These are phyloP conservation scores for Spathaspora girioi DNA, from an alignment of 805 yeast genomes.

Conservation along the genomic window DNA sequence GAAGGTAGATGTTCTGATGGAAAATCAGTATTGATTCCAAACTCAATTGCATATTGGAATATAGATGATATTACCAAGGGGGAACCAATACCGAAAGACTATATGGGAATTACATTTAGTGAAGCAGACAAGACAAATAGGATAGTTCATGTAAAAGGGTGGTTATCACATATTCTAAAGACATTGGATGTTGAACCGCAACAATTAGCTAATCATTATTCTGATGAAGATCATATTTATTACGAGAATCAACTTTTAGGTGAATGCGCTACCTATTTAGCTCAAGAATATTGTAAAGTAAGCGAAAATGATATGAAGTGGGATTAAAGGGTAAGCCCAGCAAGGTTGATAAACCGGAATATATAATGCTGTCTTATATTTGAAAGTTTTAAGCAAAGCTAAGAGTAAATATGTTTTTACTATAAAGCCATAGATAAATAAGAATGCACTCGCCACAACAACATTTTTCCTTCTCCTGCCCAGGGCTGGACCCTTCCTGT, in stretches of 20 bases:
- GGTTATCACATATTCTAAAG: constrained; percentile 10
- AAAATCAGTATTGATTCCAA: constrained; percentile 26
- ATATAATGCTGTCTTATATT: no score
- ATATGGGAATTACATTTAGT: constrained; percentile 21
- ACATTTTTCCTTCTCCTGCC: no score
- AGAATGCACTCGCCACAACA: no score
- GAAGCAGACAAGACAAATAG: constrained; percentile 25
- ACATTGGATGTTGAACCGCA: constrained; percentile 1
- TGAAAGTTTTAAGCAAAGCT: no score
- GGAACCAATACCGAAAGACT: constrained; percentile 12
- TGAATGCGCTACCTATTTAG: constrained; percentile 5
- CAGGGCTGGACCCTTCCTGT: no score
- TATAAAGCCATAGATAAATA: no score
- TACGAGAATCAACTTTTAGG: constrained; percentile 6
- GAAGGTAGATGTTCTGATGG: constrained; percentile 10
- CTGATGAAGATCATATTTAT: background rate
- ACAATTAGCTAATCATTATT: background rate
- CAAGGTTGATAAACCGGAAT: no score
- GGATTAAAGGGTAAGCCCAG: background rate
- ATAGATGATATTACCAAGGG: background rate
- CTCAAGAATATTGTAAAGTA: constrained; percentile 6
- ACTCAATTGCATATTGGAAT: constrained; percentile 25
- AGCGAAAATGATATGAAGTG: background rate
- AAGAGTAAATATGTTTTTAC: no score
- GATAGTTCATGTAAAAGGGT: constrained; percentile 21